Evolutionary conservation across 768 basidiomycete species (phyloP), one percentile per base, ranked within the genome.

Genomic region (Hysterangium stoloniferum): DNA sequence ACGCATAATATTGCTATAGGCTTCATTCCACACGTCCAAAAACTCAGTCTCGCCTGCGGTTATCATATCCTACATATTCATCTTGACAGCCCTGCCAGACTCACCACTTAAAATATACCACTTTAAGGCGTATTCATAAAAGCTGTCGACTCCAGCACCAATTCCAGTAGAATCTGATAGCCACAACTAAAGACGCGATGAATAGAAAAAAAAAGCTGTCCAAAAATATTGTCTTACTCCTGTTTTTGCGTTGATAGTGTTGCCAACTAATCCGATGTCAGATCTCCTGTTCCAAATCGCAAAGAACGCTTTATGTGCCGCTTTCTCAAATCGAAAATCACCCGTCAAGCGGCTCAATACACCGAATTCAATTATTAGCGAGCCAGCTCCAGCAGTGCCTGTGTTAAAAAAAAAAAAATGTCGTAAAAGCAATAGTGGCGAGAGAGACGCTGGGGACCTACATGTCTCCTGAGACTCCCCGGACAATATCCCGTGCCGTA

Each of bases 101-200:
- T 31, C 56, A 84, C 85, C 84, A 59, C 86, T 90, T 61, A 92
- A 60, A 34, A 95, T 82, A 62, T 93, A 92, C 81, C 90, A 91
- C 61, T 94, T 94, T 37, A 93, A 66, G 9, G 91, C 87, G 64
- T 94, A 94, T 62, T 99, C 96, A 61, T 86, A 93, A 64, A 95
- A 96, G 3, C 88, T 92, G 63, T 98, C 96, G 36, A 96, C 82
- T 1, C 96, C 96, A 5, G 96, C 96, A 22, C 95, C 95, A 28
- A 94, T 86, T 1, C 85, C 78, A 24, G 81, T 82, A 6, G 84
- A 67, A 55, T 90, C 84, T 15, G 92, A 41, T 19, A 31, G 29
- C 25, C 38, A 48, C 31, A 25, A 31, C 17, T 59, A 59, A 15
- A 59, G 37, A 57, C 55, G 58, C 12, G 44, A 47, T 31, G 45